A percentile compares a stretch with the other conserved stretches of the same genome.
These are phyloP conservation scores for Tanacetum coccineum DNA, from an alignment of 129 eudicot genomes.

Conservation along the genomic window DNA sequence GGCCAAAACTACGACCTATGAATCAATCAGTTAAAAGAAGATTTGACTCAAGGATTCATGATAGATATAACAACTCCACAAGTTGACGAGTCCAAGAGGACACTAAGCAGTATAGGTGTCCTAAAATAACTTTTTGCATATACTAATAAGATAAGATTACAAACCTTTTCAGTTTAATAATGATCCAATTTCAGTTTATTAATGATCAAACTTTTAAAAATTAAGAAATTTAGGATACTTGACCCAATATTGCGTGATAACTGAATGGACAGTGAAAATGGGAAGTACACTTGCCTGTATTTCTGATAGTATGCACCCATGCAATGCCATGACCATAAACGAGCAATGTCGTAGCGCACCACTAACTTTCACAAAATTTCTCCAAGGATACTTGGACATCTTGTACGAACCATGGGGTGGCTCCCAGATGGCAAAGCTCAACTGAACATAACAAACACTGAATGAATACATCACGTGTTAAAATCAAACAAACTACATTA, in stretches of 20 bases:
- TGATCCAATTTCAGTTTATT: not conserved
- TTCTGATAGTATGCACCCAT: constrained; percentile 84
- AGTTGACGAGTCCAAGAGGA: not conserved
- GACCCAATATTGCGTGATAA: not conserved
- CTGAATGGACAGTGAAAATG: not conserved
- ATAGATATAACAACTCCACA: not conserved
- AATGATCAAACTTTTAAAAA: not conserved
- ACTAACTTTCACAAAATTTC: constrained; percentile 59
- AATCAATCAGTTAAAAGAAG: not conserved
- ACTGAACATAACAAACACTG: constrained; percentile 33
- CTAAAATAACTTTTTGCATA: no score
- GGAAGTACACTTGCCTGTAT: constrained; percentile 58
- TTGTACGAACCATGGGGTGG: constrained; percentile 92
- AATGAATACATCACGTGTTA: constrained; percentile 2
- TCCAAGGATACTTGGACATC: constrained; percentile 78
- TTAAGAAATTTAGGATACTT: not conserved
- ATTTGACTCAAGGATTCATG: not conserved
- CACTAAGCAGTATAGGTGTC: not conserved
- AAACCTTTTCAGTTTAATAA: not conserved
- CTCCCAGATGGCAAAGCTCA: constrained; percentile 89
- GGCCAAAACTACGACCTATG: not conserved
- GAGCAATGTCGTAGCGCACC: constrained; percentile 88
- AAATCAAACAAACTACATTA: constrained; percentile 4
- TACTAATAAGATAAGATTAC: no score
- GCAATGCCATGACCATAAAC: constrained; percentile 87